Evolutionary conservation across 2,329 filamentous ascomycete genomes (phyloP).

Genomic region (Epichloe baconii): DNA sequence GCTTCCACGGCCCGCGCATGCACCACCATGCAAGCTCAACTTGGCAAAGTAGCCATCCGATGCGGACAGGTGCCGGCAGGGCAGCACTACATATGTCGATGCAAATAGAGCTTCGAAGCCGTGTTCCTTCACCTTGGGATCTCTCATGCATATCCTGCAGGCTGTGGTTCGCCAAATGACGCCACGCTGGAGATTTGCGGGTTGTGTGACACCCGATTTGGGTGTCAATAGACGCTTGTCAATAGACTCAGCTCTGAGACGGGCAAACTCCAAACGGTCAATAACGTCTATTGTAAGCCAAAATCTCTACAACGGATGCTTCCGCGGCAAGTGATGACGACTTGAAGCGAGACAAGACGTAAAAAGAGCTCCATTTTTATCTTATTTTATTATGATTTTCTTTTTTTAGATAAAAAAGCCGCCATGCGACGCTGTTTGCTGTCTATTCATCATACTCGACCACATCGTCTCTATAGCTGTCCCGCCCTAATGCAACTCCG

Average conservation of each 20-base stretch:
- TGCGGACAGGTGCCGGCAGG: not conserved
- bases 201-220: slow-evolving; percentile 16
- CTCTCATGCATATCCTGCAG: not conserved
- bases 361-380: not conserved
- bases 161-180: slow-evolving; percentile 15
- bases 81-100: not conserved
- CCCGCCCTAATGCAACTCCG: not conserved
- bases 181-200: slow-evolving; percentile 4
- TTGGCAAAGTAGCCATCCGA: not conserved
- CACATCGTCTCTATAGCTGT: not conserved
- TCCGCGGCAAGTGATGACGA: not conserved
- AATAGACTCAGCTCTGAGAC: slow-evolving; percentile 14
- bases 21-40: not conserved
- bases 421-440: slow-evolving; percentile 1
- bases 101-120: not conserved
- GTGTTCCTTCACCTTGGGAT: not conserved
- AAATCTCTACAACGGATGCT: slow-evolving; percentile 1
- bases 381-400: too few relatives aligned
- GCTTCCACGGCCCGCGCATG: not conserved
- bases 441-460: not conserved
- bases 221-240: slow-evolving; percentile 22
- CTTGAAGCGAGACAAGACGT: not conserved
- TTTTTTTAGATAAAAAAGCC: too few relatives aligned
- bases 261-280: slow-evolving; percentile 5
- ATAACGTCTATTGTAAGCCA: slow-evolving; percentile 4